Evolutionary conservation across 2,329 filamentous ascomycete species (phyloP), one percentile per base, ranked within the genome.

Genomic region (Colletotrichum chlorophyti): DNA sequence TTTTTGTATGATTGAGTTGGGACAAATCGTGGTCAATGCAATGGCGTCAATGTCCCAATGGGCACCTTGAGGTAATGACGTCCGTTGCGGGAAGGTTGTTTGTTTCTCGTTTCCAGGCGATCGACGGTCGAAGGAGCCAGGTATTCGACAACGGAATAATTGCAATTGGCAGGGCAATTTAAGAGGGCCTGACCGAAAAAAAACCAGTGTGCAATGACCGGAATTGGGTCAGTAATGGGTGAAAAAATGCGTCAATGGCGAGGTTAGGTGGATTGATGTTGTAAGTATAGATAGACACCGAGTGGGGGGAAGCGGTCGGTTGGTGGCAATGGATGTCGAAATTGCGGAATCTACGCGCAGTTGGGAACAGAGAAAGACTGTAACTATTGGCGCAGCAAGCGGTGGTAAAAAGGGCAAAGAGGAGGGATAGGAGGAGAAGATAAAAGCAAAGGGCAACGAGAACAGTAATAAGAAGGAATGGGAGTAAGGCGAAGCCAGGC

Each of bases 1-100:
- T 31, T 41, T 23, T 48, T 43, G 29, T 31, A 14, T 47, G 34
- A 47, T 19, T 43, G 59, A 49, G 53, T 31, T 53, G 37, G 24
- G 29, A 40, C 38, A 24, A 37, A 14, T 31, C n/a, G 29, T 27
- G 42, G 47, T 57, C 31, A 54, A 53, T 59, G 54, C n/a, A n/a
- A n/a, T n/a, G 55, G 50, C 29, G 17, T 49, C 32, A 38, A n/a
- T 29, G 51, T 50, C n/a, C 32, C 43, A 43, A 43, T 45, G 19
- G 57, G 24, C 23, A n/a, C n/a, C n/a, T n/a, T n/a, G n/a, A n/a
- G n/a, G n/a, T n/a, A 38, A 57, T 60, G 57, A 60, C 57, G 57
- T 55, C 42, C 38, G 27, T 41, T 46, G 34, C 34, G 27, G 29
- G 32, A 40, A 41, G 54, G 26, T 41, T 48, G 50, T 27, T 46